Percentiles rank a stretch among this genome's conserved stretches.
Conservation (phyloP, 768 basidiomycete genomes). For the Cystobasidium tubakii region DNA sequence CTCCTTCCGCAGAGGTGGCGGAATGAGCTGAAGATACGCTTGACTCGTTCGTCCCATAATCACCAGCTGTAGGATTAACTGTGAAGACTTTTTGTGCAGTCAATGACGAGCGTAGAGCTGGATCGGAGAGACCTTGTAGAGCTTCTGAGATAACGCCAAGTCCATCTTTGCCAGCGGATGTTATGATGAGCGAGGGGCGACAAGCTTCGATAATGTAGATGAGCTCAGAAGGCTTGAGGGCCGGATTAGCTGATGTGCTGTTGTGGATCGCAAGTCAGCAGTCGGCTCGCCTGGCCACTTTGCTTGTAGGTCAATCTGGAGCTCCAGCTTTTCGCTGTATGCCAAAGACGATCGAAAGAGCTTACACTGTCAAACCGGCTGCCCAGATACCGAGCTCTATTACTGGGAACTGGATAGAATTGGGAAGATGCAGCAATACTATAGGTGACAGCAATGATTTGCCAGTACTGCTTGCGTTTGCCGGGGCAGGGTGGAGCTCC, state of each 20-base stretch:
- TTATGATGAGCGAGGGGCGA: constrained; percentile 43
- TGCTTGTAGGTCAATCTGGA: too few relatives aligned
- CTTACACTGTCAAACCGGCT: constrained; percentile 32
- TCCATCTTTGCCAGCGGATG: constrained; percentile 38
- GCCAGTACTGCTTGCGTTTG: not conserved
- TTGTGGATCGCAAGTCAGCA: too few relatives aligned
- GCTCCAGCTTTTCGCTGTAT: too few relatives aligned
- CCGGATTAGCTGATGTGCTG: constrained; percentile 45
- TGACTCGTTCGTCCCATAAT: constrained; percentile 38
- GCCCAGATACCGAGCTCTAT: constrained; percentile 45
- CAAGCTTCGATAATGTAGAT: constrained; percentile 44
- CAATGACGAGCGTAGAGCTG: constrained; percentile 30
- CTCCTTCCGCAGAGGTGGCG: not conserved
- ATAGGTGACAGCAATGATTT: constrained; percentile 40
- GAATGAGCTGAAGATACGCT: not conserved
- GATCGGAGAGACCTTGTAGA: constrained; percentile 25
- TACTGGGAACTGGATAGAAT: constrained; percentile 43
- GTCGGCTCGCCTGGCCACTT: too few relatives aligned
- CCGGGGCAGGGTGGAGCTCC: constrained; percentile 5
- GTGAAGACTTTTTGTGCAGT: constrained; percentile 35
- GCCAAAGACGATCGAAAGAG: not conserved
- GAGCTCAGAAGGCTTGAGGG: constrained; percentile 44
- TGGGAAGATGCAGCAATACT: constrained; percentile 46
- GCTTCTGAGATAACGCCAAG: constrained; percentile 39
- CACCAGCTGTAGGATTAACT: constrained; percentile 40